A percentile compares a stretch with the other conserved stretches of the same genome.
Conservation (phyloP, 2,329 filamentous ascomycete genomes). For the Daldinia sp. region DNA sequence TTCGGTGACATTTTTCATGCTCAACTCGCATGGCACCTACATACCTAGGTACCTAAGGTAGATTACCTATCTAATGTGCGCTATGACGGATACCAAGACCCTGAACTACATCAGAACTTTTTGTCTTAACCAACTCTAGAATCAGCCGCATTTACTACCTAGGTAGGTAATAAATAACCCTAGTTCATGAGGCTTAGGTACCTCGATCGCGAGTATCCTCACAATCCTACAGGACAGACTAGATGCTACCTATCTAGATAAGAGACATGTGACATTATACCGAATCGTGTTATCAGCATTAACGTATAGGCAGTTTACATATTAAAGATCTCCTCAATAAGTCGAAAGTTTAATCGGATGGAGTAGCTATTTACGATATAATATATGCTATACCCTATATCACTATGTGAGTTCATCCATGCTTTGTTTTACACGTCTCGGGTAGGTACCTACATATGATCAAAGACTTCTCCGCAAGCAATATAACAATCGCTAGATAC, state of each 20-base stretch:
- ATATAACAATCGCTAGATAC: neutral
- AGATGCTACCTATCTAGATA: too few relatives aligned
- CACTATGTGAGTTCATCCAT: neutral
- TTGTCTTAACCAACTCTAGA: neutral
- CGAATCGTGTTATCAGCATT: too few relatives aligned
- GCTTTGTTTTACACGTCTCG: slow-evolving; percentile 1
- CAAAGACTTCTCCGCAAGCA: slow-evolving; percentile 5
- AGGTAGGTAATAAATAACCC: neutral
- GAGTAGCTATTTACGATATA: neutral
- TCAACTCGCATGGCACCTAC: neutral
- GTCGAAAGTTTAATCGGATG: neutral
- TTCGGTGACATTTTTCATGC: neutral
- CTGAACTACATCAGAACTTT: neutral
- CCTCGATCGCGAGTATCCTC: neutral
- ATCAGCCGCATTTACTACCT: neutral
- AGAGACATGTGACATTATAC: too few relatives aligned
- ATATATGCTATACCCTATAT: neutral
- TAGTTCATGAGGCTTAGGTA: neutral
- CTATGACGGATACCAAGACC: neutral
- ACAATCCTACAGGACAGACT: too few relatives aligned
- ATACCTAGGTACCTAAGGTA: too few relatives aligned
- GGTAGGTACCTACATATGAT: neutral
- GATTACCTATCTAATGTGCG: neutral
- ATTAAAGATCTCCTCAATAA: neutral
- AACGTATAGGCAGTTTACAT: neutral